Evolutionary conservation across 2,329 filamentous ascomycete species (phyloP), one percentile per base, ranked within the genome.

Genomic region (Ophioceras dolichostomum): DNA sequence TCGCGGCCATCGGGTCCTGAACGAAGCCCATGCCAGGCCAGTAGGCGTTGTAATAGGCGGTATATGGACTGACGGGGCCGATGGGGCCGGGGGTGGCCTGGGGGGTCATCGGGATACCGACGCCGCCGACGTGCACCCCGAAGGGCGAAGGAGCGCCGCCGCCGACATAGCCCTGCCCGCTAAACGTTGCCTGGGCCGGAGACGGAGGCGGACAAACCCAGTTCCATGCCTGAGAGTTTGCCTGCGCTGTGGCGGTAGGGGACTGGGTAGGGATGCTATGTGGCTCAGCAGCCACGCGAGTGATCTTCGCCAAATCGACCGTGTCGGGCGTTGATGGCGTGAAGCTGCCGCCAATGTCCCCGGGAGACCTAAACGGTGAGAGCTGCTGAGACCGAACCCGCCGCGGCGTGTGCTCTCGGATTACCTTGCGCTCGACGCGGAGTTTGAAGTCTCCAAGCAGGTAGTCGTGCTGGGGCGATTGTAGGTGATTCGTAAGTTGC

Each of bases 371-470:
- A 14, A n/a, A 14, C 18, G 19, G 35, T 12, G 19, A 14, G 8
- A 37, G 28, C 14, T 26, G 22, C 20, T 17, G 28, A 4, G 35
- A 37, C 12, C 27, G 35, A n/a, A 37, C 14, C n/a, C 35, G n/a
- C 10, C 28, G 35, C 12, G 35, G 35, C 10, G 28, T 26, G 19
- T 34, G 21, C 9, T 37, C 35, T 32, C 29, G 28, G 35, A 30
- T 20, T 13, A 37, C 35, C 20, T 37, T 37, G 20, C 35, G 35
- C 20, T 37, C 35, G 5, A 37, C 35, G 21, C 35, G 35, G 8
- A 37, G 19, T 5, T 30, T 26, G 20, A 27, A 17, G 14, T 27
- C 35, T 12, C 29, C 27, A 12, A 31, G 22, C 5, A 22, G 7
- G 14, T 22, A 22, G 3, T 30, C 28, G 14, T 37, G 35, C 35